Conservation (phyloP, 2,329 filamentous ascomycete genomes). For the Arthrobotrys pseudoclavata region DNA sequence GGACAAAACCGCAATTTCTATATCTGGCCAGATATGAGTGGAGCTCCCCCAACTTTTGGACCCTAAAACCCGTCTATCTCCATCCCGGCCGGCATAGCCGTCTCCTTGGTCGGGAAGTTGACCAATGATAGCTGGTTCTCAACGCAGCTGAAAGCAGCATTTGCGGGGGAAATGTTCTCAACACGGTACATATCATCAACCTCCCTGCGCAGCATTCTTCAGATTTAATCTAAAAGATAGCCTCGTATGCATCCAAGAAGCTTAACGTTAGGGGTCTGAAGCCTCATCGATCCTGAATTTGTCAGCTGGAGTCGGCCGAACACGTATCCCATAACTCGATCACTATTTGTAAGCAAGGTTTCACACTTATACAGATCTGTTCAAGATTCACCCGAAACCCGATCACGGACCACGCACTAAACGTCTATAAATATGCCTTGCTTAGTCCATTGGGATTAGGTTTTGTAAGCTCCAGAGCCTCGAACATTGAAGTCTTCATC, state of each 20-base stretch:
- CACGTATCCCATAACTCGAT: conserved; percentile 11
- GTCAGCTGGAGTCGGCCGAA: conserved; percentile 34
- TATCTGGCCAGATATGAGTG: neutral
- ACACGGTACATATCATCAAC: conserved; percentile 10
- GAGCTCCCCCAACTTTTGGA: neutral
- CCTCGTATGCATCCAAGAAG: neutral
- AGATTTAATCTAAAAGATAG: conserved; percentile 4
- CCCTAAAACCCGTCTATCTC: conserved; percentile 24
- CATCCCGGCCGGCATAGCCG: conserved; percentile 10
- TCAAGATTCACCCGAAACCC: conserved; percentile 18
- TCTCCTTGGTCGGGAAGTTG: neutral
- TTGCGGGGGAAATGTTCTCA: conserved; percentile 20
- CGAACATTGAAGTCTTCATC: neutral
- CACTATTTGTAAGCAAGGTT: conserved; percentile 34
- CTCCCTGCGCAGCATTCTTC: neutral
- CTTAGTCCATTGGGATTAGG: neutral
- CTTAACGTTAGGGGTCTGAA: conserved; percentile 36
- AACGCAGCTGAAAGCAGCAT: neutral
- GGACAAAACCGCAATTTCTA: neutral
- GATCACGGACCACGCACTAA: neutral
- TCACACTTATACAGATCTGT: conserved; percentile 12
- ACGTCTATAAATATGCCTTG: neutral
- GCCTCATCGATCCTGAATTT: conserved; percentile 18
- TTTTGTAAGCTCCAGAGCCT: neutral
- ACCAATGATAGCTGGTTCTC: neutral